Evolutionary conservation across 139 green algal genomes (phyloP), one percentile per base, ranked within the genome.

Genomic region (Picochlorum sp.): DNA sequence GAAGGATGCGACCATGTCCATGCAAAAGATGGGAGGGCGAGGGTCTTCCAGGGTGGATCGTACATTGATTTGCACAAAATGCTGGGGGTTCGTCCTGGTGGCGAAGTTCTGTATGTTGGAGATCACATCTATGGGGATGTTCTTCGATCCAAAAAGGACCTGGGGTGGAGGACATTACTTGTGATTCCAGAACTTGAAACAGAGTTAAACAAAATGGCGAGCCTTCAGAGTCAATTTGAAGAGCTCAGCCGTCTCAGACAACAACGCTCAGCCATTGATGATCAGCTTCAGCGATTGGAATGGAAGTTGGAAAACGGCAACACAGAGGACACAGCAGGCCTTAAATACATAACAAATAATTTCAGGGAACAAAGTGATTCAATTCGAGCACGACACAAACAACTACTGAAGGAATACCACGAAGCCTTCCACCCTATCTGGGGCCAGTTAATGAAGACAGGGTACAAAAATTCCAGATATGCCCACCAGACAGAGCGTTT

Each of bases 161-260:
- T 93, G 23, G 85, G 90, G 8, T 98, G 93, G 93, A 79, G 93
- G 24, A 98, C 93, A 14, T 95, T 98, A 90, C 85, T 98, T 66
- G 86, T 97, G 45, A 83, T 97, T 14, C 92, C 92, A 1, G 92
- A 98, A 84, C 83, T 97, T 20, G 87, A 89, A 60, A 68, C 75
- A 18, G 89, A 96, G 77, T 81, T 96, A 41, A 63, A 72, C 2
- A 76, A 80, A 30, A 72, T 84, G 50, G 54, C 52, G 8, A 38
- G 23, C 16, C 52, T 50, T 66, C 63, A 72, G 49, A 34, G 18
- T 47, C 52, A 74, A 49, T 64, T 63, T 50, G 38, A 60, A n/a
- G 86, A 92, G 74, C 77, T 94, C 49, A 70, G 59, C 24, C 44
- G 80, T 65, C 67, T 94, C 76, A 74, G 89, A 23, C 49, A 68